These are phyloP conservation scores for Aspergillus sp. DNA, from an alignment of 2,329 filamentous ascomycete species.

Conservation along the genomic window DNA sequence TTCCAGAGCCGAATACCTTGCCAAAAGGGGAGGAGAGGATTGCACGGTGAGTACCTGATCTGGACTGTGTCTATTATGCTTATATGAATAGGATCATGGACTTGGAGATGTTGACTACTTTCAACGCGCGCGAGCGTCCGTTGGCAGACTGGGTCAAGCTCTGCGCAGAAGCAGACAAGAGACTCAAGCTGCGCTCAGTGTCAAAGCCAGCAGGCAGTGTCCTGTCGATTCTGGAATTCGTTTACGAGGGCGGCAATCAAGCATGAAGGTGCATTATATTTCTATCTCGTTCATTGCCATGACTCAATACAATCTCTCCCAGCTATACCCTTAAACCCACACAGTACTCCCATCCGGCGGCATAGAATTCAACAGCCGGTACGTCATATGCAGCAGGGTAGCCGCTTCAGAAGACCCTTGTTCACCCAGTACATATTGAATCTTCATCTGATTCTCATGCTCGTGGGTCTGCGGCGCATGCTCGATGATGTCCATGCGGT, in stretches of 20 bases:
- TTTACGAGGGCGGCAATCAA: neutral
- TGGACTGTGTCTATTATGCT: neutral
- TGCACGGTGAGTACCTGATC: neutral
- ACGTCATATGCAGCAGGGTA: neutral
- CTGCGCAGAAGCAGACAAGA: neutral
- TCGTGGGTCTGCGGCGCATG: neutral
- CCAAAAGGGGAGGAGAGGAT: neutral
- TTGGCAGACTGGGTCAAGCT: conserved; percentile 4
- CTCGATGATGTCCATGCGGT: neutral
- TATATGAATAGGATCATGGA: neutral
- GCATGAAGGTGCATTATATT: too few species aligned
- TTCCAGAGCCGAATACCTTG: conserved; percentile 1
- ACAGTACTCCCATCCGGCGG: neutral
- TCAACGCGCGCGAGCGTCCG: conserved; percentile 1
- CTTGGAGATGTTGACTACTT: conserved; percentile 3
- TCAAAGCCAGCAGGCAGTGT: conserved; percentile 2
- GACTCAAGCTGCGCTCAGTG: neutral
- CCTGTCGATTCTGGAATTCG: conserved; percentile 4
- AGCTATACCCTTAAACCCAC: neutral
- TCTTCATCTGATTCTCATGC: neutral
- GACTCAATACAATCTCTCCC: too few species aligned
- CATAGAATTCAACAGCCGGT: neutral
- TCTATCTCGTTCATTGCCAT: too few species aligned
- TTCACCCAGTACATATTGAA: neutral
- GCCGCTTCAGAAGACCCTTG: neutral